These are phyloP conservation scores for Dendrobium catenatum DNA, from an alignment of 106 monocot species.

Conservation along the genomic window DNA sequence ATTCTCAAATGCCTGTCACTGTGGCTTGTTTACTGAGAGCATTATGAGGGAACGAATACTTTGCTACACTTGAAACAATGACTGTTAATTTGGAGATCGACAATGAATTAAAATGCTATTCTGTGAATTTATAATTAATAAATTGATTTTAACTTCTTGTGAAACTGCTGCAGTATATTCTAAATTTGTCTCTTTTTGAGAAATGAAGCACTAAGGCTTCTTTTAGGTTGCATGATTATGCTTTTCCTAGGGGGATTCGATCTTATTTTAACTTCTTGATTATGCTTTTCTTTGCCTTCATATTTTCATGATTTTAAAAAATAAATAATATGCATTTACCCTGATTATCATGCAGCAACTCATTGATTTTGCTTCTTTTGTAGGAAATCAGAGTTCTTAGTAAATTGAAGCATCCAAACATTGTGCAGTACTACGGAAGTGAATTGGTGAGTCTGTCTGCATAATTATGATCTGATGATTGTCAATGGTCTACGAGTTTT, in stretches of 20 bases:
- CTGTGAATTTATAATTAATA: not conserved
- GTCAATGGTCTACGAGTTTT: constrained; percentile 1
- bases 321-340: not conserved
- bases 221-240: not conserved
- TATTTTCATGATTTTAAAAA: not conserved
- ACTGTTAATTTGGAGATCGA: not conserved
- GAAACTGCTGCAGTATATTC: not conserved
- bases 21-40: not conserved
- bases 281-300: not conserved
- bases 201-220: not conserved
- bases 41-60: not conserved
- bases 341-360: not conserved
- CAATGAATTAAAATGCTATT: not conserved
- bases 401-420: constrained; percentile 88
- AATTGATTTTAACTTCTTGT: not conserved
- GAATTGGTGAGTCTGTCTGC: constrained; percentile 50
- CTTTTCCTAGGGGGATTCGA: not conserved
- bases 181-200: not conserved
- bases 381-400: constrained; percentile 98
- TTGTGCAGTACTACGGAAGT: constrained; percentile 96
- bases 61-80: not conserved
- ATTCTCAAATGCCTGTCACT: not conserved
- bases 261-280: not conserved
- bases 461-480: constrained; percentile 1
- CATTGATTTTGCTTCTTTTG: constrained; percentile 12